A percentile compares a stretch with the other conserved stretches of the same genome.
Evolutionary conservation across 495 filamentous ascomycete species (phyloP).

Genomic region (Neurospora sp.): DNA sequence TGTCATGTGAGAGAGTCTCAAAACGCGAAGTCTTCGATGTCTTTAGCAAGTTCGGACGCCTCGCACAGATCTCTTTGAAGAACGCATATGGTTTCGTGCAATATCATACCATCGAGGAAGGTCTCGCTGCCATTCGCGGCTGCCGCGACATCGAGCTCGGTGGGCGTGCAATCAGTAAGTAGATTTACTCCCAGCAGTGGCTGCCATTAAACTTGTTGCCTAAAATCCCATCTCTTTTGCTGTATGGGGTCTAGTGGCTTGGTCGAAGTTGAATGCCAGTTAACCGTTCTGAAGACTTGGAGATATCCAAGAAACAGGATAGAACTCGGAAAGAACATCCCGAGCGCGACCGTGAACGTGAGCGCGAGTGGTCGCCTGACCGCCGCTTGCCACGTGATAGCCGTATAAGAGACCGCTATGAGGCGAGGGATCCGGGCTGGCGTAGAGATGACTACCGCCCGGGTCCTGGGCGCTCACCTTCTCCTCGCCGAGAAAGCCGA

Average conservation of each 20-base stretch:
- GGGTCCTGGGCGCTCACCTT: constrained; percentile 33
- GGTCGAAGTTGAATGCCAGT: neutral
- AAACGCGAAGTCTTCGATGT: constrained; percentile 88
- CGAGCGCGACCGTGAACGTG: neutral
- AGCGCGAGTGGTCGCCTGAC: constrained; percentile 23
- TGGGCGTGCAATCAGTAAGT: constrained; percentile 88
- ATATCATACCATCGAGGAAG: constrained; percentile 68
- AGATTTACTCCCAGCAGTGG: neutral
- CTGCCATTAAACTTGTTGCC: neutral
- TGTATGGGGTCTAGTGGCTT: neutral
- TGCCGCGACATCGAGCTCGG: constrained; percentile 72
- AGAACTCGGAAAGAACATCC: constrained; percentile 53
- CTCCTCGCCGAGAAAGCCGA: constrained; percentile 36
- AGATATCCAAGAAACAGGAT: constrained; percentile 77
- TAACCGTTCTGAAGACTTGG: constrained; percentile 57
- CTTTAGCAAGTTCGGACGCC: constrained; percentile 74
- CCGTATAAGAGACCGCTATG: constrained; percentile 24
- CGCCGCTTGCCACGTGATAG: constrained; percentile 15
- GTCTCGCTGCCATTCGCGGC: constrained; percentile 57
- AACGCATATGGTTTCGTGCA: constrained; percentile 97
- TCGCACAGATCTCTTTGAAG: constrained; percentile 95
- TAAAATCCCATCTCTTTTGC: neutral
- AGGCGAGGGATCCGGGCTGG: constrained; percentile 31
- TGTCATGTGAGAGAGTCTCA: constrained; percentile 84
- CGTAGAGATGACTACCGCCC: constrained; percentile 60